These are phyloP conservation scores for Multifurca ochricompacta DNA, from an alignment of 768 basidiomycete genomes.

Conservation along the genomic window DNA sequence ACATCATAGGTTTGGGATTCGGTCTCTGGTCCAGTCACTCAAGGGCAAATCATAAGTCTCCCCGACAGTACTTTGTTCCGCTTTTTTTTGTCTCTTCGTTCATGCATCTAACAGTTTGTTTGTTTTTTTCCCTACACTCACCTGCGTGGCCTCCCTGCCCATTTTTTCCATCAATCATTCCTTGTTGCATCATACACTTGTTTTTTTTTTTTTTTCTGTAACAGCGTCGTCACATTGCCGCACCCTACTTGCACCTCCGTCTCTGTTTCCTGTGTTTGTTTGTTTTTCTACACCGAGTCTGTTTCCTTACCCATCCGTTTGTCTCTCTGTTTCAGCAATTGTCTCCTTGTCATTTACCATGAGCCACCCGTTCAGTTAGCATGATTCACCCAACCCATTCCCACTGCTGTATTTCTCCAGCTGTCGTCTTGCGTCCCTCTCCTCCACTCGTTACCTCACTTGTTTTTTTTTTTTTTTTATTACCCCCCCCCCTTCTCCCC, in stretches of 20 bases:
- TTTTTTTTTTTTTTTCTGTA: constrained; percentile 5
- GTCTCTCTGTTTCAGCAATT: constrained; percentile 3
- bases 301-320: neutral
- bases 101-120: constrained; percentile 2
- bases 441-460: neutral
- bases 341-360: neutral
- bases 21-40: constrained; percentile 40
- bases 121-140: neutral
- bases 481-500: neutral
- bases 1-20: constrained; percentile 39
- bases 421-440: neutral
- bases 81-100: neutral
- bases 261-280: no score
- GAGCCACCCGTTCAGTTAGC: constrained; percentile 5
- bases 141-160: neutral
- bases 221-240: neutral
- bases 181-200: constrained; percentile 7
- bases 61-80: neutral
- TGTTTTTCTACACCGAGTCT: no score
- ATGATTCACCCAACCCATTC: neutral
- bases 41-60: constrained; percentile 28
- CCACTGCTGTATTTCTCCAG: constrained; percentile 5
- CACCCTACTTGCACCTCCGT: neutral
- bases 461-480: neutral
- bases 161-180: neutral